Evolutionary conservation across 768 basidiomycete genomes (phyloP).

Genomic region (Kwoniella mangroviensis): DNA sequence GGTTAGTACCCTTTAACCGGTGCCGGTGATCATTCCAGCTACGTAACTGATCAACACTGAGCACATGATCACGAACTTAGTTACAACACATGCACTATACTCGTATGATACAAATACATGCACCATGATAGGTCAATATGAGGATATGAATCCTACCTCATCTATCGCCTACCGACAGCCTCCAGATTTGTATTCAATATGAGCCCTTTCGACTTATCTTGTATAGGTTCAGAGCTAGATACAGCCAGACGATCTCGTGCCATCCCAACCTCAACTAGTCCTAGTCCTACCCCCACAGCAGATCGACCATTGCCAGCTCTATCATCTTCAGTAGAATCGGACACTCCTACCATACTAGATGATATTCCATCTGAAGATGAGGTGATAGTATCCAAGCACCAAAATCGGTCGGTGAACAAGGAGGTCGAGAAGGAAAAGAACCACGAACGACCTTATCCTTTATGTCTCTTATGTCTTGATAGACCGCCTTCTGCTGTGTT

Average conservation of each 20-base stretch:
- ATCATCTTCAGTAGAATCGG: background rate
- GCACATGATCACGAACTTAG: too few relatives aligned
- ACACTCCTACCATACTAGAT: background rate
- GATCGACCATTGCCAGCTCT: background rate
- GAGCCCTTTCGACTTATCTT: slow-evolving; percentile 6
- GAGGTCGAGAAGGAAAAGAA: background rate
- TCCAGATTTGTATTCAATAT: background rate
- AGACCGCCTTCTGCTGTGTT: slow-evolving; percentile 41
- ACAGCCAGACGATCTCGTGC: slow-evolving; percentile 3
- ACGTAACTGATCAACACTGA: too few relatives aligned
- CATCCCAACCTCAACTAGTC: background rate
- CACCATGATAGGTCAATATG: too few relatives aligned
- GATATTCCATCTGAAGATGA: background rate
- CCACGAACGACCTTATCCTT: slow-evolving; percentile 27
- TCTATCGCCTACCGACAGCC: too few relatives aligned
- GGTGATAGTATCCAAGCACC: background rate
- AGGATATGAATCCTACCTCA: too few relatives aligned
- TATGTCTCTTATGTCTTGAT: slow-evolving; percentile 40
- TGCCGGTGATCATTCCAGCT: too few relatives aligned
- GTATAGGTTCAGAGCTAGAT: slow-evolving; percentile 9
- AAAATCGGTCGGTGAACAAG: background rate
- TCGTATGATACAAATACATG: too few relatives aligned
- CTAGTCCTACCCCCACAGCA: background rate
- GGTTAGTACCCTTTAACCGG: too few relatives aligned
- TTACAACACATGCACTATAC: too few relatives aligned